phyloP scores from a whole-genome alignment of 1,284 basidiomycete species.

The Ustilago curta region DNA sequence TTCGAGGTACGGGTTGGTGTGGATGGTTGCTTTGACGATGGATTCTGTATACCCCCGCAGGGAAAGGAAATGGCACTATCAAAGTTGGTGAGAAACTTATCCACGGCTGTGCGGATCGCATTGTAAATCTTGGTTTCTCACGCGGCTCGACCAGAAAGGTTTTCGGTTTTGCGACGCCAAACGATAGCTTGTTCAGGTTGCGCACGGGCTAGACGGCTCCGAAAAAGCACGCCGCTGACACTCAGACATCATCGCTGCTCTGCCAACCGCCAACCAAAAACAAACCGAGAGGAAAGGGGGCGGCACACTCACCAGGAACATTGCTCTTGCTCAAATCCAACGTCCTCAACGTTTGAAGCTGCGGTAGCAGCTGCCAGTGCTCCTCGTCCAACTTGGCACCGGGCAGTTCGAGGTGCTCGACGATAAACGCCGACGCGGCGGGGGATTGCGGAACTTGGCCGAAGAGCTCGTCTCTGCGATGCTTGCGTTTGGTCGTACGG shows the following conservation, averaged over 20 bases:
- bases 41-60: conserved; percentile 1
- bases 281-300: too few relatives aligned
- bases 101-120: too few relatives aligned
- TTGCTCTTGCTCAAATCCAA: conserved; percentile 35
- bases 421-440: background rate
- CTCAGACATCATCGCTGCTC: too few relatives aligned
- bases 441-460: conserved; percentile 8
- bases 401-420: conserved; percentile 24
- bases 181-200: too few relatives aligned
- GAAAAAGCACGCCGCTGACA: too few relatives aligned
- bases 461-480: conserved; percentile 27
- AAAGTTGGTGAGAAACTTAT: background rate
- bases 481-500: background rate
- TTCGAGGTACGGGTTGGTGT: conserved; percentile 21
- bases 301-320: conserved; percentile 15
- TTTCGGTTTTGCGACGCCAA: too few relatives aligned
- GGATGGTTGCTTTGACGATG: conserved; percentile 20
- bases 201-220: too few relatives aligned
- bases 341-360: conserved; percentile 12
- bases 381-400: conserved; percentile 23
- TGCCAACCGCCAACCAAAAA: too few relatives aligned
- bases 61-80: background rate
- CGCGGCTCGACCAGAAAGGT: too few relatives aligned
- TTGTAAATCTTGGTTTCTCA: too few relatives aligned
- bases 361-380: conserved; percentile 23